Evolutionary conservation across 768 basidiomycete genomes (phyloP).

Genomic region (Lactarius tabidus): DNA sequence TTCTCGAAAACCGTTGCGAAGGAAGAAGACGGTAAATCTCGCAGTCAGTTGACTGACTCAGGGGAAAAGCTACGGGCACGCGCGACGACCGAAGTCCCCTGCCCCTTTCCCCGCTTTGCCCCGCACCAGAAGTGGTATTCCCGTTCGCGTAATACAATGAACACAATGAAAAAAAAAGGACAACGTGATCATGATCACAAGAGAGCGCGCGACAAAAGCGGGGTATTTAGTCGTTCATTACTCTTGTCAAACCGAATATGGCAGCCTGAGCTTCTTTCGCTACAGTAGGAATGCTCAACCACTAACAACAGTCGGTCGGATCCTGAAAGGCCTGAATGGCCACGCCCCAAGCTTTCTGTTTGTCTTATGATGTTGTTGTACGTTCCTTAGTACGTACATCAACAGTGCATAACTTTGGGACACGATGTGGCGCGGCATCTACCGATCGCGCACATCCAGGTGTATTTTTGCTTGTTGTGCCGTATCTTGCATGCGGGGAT

Average conservation of each 20-base stretch:
- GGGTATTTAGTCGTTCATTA: not conserved
- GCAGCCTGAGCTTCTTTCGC: not conserved
- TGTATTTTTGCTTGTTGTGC: not conserved
- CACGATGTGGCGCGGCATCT: not conserved
- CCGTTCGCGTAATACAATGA: not conserved
- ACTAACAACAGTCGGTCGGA: not conserved
- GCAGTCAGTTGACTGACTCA: not conserved
- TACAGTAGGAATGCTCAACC: not conserved
- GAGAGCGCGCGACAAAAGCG: not conserved
- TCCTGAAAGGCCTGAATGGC: not conserved
- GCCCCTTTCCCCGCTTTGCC: not conserved
- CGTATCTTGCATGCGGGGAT: not conserved
- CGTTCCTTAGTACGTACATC: not conserved
- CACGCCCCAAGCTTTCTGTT: not conserved
- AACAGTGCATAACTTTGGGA: not conserved
- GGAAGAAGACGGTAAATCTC: not conserved
- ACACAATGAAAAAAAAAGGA: no score
- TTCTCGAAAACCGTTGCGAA: not conserved
- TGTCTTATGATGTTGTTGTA: not conserved
- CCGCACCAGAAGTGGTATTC: not conserved
- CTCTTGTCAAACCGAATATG: not conserved
- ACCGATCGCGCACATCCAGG: not conserved
- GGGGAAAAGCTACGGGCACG: not conserved
- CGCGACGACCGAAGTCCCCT: not conserved
- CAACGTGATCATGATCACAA: not conserved